Base-by-base conservation (phyloP, 1,139 yeast genomes). In the Diutina catenulata region DNA sequence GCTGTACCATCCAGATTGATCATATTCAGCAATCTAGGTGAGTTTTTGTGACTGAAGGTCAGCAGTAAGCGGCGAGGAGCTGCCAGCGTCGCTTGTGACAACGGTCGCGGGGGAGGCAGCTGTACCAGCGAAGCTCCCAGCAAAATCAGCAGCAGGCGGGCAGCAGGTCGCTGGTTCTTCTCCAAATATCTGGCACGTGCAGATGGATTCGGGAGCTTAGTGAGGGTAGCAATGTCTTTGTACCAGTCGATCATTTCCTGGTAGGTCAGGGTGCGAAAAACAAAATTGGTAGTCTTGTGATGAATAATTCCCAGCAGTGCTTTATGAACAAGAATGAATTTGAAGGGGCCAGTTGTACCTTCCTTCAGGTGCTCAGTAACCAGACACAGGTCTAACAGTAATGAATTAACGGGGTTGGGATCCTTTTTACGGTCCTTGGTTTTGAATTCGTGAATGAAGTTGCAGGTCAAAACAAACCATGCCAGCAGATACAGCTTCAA, bases 381-480 rank as follows among this genome's bases (percentile, higher is more conserved):
- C 44, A 76, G 77, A 53, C 95, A 87, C 42, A 83, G 86, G 49
- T 77, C 83, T 42, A 91, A 67, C 16, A 86, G 72, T 41, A 91
- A 62, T 0, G 96, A 87, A 81, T 86, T 79, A 14, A 83, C 80
- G 2, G 98, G 98, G n/a, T 69, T 56, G 40, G 83, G 76, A 54
- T 88, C 96, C 50, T 74, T 80, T 49, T 79, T 80, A 40, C 95
- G 70, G 56, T 88, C 95, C 6, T 75, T 59, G 1, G 88, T 66
- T 60, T 87, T 88, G 59, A 91, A 84, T 59, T 91, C 98, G 55
- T 91, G 97, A 41, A 91, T 63, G 51, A 75, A 88, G 42, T 79
- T 76, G 41, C 96, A 82, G 2, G 98, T 87, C 47, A 91, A 65
- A 23, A 91, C 95, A 54, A 87, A 93, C 77, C 84, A 91, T 4